A percentile compares a stretch with the other conserved stretches of the same genome.
Conservation (phyloP, 1,139 yeast species). For the Suhomyces ambrosiae region DNA sequence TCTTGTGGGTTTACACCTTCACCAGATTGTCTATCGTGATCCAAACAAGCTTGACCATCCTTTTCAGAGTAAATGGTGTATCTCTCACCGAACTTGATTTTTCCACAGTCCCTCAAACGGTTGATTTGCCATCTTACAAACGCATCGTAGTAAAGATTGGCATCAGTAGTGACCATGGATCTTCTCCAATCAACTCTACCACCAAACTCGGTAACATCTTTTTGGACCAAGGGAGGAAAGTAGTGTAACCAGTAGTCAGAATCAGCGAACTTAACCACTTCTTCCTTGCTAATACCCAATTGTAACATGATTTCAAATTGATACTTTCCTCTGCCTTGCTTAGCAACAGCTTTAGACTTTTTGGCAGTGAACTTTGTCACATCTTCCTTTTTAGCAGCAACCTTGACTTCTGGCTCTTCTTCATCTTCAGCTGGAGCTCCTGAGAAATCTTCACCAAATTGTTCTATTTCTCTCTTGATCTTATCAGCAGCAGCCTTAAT, state of each 20-base stretch:
- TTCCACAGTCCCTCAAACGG: slow-evolving; percentile 79
- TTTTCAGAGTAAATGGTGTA: slow-evolving; percentile 96
- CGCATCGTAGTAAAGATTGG: slow-evolving; percentile 92
- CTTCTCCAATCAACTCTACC: slow-evolving; percentile 99
- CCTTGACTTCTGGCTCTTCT: slow-evolving; percentile 45
- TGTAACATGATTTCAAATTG: slow-evolving; percentile 97
- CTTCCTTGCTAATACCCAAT: slow-evolving; percentile 81
- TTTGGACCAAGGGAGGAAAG: slow-evolving; percentile 89
- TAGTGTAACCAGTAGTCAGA: slow-evolving; percentile 83
- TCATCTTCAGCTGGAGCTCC: slow-evolving; percentile 65
- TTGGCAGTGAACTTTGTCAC: slow-evolving; percentile 89
- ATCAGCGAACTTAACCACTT: slow-evolving; percentile 86
- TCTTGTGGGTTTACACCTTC: slow-evolving; percentile 98
- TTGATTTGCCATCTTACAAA: slow-evolving; percentile 97
- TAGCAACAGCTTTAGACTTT: slow-evolving; percentile 90
- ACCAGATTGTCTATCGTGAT: slow-evolving; percentile 96
- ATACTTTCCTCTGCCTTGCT: slow-evolving; percentile 90
- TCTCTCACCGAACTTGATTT: slow-evolving; percentile 97
- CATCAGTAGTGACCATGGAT: slow-evolving; percentile 92
- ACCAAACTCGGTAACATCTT: slow-evolving; percentile 81
- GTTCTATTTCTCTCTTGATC: slow-evolving; percentile 86
- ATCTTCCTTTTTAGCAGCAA: slow-evolving; percentile 60
- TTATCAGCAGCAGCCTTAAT: slow-evolving; percentile 97
- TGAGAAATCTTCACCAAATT: slow-evolving; percentile 81
- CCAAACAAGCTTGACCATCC: slow-evolving; percentile 99